Base-by-base conservation (phyloP, 2,329 filamentous ascomycete species). In the Tolypocladium sp. region DNA sequence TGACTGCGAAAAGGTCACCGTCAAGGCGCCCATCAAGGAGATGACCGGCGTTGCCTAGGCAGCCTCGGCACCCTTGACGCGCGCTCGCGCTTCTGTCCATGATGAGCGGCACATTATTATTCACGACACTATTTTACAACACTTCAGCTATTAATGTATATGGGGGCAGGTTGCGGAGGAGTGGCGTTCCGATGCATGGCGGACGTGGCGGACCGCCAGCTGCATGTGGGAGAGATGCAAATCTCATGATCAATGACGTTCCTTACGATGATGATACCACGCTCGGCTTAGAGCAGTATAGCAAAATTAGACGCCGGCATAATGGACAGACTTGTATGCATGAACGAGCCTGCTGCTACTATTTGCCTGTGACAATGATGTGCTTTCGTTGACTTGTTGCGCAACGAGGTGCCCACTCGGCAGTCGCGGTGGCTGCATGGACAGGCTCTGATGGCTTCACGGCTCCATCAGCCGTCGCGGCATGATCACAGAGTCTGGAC, bases 1-100 rank as follows among this genome's bases (percentile, higher is more conserved):
- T 49, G 66, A 57, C 38, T 74, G 73, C 65, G 61, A 65, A 35
- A 63, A 63, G 44, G 61, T 68, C 40, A 66, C 65, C 13, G 61
- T 65, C 41, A 53, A 63, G 17, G 63, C 63, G 20, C 65, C 68
- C n/a, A 63, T 74, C 38, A 63, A 63, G 13, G 58, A 64, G 53
- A 68, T 70, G 51, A 59, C 57, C 12, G 71, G 62, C 25, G 61
- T 70, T 10, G 65, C 67, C 9, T 73, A 63, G 60, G 53, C 33
- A 44, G 33, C 57, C 15, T 27, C 9, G 3, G 5, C 30, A 33
- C 2, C n/a, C n/a, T n/a, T n/a, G n/a, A n/a, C n/a, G n/a, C n/a
- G n/a, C n/a, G n/a, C n/a, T n/a, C n/a, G n/a, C 13, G 52, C 61
- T 54, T 59, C 37, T 37, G 27, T 4, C 8, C 53, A 27, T n/a